phyloP scores from a whole-genome alignment of 2,329 filamentous ascomycete species.

The Aotearoamyces nothofagi region DNA sequence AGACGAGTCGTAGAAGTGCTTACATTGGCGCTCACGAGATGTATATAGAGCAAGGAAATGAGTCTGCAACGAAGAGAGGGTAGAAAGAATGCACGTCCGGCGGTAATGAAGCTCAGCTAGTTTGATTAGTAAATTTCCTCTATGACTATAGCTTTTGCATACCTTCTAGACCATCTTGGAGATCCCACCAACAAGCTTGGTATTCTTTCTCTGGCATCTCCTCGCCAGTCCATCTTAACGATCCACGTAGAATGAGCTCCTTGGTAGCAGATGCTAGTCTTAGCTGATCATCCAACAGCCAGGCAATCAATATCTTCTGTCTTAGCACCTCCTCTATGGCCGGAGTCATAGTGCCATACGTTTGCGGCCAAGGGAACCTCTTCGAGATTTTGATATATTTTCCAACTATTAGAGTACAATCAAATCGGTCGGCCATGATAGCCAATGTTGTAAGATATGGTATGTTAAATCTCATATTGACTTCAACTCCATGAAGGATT shows the following conservation, averaged over 20 bases:
- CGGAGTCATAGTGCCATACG: constrained; percentile 22
- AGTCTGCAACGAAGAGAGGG: constrained; percentile 51
- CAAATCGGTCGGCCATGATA: constrained; percentile 60
- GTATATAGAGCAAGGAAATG: constrained; percentile 56
- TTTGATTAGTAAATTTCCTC: too few species aligned
- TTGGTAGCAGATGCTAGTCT: constrained; percentile 46
- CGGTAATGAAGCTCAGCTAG: constrained; percentile 51
- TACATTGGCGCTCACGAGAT: constrained; percentile 53
- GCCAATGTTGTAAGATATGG: constrained; percentile 51
- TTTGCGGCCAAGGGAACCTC: constrained; percentile 39
- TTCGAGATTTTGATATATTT: constrained; percentile 30
- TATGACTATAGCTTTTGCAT: too few species aligned
- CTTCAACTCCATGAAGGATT: constrained; percentile 43
- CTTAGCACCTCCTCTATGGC: constrained; percentile 50
- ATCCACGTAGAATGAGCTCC: constrained; percentile 52
- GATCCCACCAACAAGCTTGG: constrained; percentile 52
- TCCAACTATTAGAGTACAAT: constrained; percentile 40
- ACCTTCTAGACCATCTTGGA: constrained; percentile 55
- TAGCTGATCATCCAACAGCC: constrained; percentile 45
- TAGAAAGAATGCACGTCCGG: constrained; percentile 50
- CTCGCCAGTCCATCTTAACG: constrained; percentile 24
- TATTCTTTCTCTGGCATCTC: constrained; percentile 19
- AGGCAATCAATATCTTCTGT: constrained; percentile 53
- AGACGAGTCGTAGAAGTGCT: constrained; percentile 59
- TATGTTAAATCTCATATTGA: constrained; percentile 31